Evolutionary conservation across 768 basidiomycete genomes (phyloP).

Genomic region (Calocybe indica): DNA sequence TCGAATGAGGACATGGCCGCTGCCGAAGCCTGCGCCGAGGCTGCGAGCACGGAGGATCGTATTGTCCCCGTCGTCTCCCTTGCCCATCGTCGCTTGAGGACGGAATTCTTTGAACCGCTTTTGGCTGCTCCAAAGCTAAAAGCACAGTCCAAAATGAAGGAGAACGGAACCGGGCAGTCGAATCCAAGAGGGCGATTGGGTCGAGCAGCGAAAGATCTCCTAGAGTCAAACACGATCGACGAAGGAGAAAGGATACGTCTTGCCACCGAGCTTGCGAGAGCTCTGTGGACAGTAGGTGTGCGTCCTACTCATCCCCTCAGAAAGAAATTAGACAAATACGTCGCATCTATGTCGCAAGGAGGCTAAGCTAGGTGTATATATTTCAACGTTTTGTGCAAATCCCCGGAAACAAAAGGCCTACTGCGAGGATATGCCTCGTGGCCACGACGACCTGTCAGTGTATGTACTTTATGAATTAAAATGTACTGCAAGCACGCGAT

Average conservation of each 20-base stretch:
- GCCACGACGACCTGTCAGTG: too few species aligned
- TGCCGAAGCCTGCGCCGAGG: slow-evolving; percentile 70
- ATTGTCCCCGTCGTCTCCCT: slow-evolving; percentile 59
- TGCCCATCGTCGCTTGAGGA: slow-evolving; percentile 66
- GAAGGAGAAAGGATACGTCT: slow-evolving; percentile 40
- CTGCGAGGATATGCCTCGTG: too few species aligned
- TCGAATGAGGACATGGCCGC: slow-evolving; percentile 39
- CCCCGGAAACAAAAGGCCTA: too few species aligned
- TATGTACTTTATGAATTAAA: too few species aligned
- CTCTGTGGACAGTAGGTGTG: slow-evolving; percentile 49
- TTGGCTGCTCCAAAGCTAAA: slow-evolving; percentile 63
- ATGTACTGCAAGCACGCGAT: too few species aligned
- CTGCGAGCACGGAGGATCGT: slow-evolving; percentile 63
- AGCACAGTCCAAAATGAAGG: slow-evolving; percentile 44
- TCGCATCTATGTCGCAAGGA: slow-evolving; percentile 17
- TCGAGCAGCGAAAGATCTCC: slow-evolving; percentile 57
- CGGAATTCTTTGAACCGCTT: slow-evolving; percentile 65
- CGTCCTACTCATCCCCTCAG: slow-evolving; percentile 61
- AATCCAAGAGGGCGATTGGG: slow-evolving; percentile 63
- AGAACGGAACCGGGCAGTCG: slow-evolving; percentile 37
- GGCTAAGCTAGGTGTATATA: background rate
- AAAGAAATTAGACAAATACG: slow-evolving; percentile 59
- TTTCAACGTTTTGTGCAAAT: too few species aligned
- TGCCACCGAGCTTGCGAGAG: slow-evolving; percentile 43
- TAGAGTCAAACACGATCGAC: slow-evolving; percentile 46